Evolutionary conservation across 2,329 filamentous ascomycete genomes (phyloP), one percentile per base, ranked within the genome.

Genomic region (Verticillium albo-atrum): DNA sequence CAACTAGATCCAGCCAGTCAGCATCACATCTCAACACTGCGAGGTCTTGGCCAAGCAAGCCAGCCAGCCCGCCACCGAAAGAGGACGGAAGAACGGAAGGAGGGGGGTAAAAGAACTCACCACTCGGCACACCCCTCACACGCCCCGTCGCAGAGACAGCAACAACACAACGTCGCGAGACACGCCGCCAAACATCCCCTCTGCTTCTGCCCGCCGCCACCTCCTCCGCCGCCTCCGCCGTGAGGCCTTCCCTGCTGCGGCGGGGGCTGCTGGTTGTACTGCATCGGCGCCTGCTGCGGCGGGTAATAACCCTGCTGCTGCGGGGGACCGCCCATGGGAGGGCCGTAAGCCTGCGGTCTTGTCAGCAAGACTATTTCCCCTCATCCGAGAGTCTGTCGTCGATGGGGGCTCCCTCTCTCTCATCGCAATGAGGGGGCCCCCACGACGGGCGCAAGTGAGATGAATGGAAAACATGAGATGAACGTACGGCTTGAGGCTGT

Each of bases 151-250:
- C 75, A 72, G 58, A 78, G 75, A 63, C 78, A 82, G 69, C 80
- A 82, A 69, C 77, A 81, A 71, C 79, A 82, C 58, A 82, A 66
- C 17, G 75, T 72, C 9, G 79, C 79, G 54, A 82, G 69, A 72
- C 79, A 82, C 59, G 73, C 77, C 51, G 75, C 72, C 57, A 82
- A 66, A 65, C 79, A 82, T 64, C 56, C 56, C 23, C 42, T 28
- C 37, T 57, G 55, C 55, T 73, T 75, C 60, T 74, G 73, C 57
- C 74, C 70, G 59, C 74, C 73, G 55, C 73, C 69, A 35, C 62
- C 61, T 26, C 61, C 69, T 69, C 63, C 65, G 2, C 42, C 42
- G 2, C 30, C 30, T 10, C 42, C 42, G 10, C 42, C 42, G n/a
- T 50, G 42, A 23, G 42, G 42, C 20, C 42, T n/a, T 61, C 61